Percentiles rank a stretch among this genome's conserved stretches.
phyloP scores from a whole-genome alignment of 1,284 basidiomycete species.

The Crepidotus sp. region DNA sequence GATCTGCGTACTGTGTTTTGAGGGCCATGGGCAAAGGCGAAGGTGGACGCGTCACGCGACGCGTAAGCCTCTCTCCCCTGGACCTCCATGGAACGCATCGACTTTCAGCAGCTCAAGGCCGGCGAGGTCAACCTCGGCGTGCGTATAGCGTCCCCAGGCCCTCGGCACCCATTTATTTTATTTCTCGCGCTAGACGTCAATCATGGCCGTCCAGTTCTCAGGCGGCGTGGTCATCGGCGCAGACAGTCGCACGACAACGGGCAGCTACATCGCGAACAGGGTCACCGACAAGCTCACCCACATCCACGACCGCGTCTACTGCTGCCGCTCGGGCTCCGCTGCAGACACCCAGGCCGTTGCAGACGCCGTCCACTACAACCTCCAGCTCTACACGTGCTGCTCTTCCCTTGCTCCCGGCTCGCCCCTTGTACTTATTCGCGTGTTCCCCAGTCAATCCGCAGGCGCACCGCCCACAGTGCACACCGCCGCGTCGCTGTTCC shows the following conservation, averaged over 20 bases:
- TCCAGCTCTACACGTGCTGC: constrained; percentile 72
- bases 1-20: constrained; percentile 51
- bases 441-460: constrained; percentile 49
- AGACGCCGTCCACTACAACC: constrained; percentile 83
- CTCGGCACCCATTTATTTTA: background rate
- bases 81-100: constrained; percentile 61
- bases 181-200: constrained; percentile 70
- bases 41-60: constrained; percentile 25
- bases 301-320: constrained; percentile 97
- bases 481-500: constrained; percentile 78
- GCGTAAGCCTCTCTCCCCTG: constrained; percentile 37
- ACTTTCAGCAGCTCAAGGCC: constrained; percentile 72
- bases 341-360: constrained; percentile 98
- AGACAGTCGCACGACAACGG: constrained; percentile 94
- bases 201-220: constrained; percentile 98
- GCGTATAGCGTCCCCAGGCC: constrained; percentile 27
- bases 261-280: constrained; percentile 95
- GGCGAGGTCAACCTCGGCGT: constrained; percentile 95
- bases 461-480: constrained; percentile 72
- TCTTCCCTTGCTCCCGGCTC: background rate
- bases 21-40: constrained; percentile 35
- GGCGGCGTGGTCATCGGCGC: constrained; percentile 95
- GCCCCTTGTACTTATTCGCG: constrained; percentile 4
- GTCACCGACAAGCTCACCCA: constrained; percentile 98
- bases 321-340: constrained; percentile 96